These are phyloP conservation scores for Schizonepeta tenuifolia DNA, from an alignment of 257 asterid genomes.

Conservation along the genomic window DNA sequence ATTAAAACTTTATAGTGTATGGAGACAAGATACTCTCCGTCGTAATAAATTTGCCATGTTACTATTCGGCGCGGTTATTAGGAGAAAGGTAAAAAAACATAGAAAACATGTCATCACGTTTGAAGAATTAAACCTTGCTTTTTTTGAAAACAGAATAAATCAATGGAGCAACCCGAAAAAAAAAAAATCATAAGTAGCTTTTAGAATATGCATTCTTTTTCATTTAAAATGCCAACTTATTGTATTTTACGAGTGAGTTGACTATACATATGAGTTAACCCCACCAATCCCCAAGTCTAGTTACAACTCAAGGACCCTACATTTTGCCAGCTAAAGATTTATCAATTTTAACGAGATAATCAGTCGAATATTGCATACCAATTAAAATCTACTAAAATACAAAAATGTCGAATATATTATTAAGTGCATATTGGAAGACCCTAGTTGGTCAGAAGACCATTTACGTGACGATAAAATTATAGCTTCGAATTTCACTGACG, in stretches of 20 bases:
- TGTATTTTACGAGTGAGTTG: not conserved
- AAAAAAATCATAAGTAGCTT: no score
- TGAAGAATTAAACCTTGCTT: no score
- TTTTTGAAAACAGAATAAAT: no score
- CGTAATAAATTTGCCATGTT: no score
- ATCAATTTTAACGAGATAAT: not conserved
- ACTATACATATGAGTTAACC: not conserved
- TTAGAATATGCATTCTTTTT: no score
- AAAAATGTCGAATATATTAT: not conserved
- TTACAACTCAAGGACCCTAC: slow-evolving; percentile 5
- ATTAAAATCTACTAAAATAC: not conserved
- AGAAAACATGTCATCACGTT: no score
- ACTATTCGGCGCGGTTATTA: no score
- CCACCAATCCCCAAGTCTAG: not conserved
- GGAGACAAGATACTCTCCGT: no score
- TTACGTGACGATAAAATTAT: not conserved
- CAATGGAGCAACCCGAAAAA: no score
- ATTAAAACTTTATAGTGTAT: no score
- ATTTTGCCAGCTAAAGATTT: not conserved
- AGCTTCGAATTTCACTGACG: not conserved
- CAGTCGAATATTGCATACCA: not conserved
- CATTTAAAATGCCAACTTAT: no score
- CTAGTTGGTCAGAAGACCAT: not conserved
- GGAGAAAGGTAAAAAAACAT: no score
- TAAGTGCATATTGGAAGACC: not conserved